A percentile compares a stretch with the other conserved stretches of the same genome.
phyloP scores from a whole-genome alignment of 2,329 filamentous ascomycete species.

The Chalaropsis thielavioides region DNA sequence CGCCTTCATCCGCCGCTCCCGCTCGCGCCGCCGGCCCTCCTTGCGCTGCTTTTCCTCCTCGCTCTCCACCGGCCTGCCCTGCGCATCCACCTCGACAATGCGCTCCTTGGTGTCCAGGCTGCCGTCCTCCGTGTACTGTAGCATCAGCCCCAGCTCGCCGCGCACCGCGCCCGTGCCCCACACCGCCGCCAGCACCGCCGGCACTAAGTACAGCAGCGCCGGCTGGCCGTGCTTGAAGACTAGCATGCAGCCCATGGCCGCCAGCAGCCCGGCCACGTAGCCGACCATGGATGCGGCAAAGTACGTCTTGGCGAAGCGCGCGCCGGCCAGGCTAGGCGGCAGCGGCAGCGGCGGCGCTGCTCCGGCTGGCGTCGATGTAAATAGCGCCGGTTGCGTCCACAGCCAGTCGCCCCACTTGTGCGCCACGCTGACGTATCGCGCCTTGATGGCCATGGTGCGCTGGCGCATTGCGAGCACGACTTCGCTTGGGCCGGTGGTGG shows the following conservation, averaged over 20 bases:
- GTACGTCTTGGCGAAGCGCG: conserved; percentile 63
- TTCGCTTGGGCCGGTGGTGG: conserved; percentile 23
- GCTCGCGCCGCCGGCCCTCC: neutral
- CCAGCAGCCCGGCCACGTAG: conserved; percentile 63
- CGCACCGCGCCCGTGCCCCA: conserved; percentile 59
- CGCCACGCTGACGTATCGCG: conserved; percentile 43
- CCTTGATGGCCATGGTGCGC: conserved; percentile 34
- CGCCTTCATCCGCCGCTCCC: neutral
- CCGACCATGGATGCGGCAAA: conserved; percentile 65
- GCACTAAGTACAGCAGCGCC: conserved; percentile 82
- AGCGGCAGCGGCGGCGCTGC: neutral
- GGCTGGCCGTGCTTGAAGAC: conserved; percentile 73
- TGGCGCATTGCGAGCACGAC: conserved; percentile 21
- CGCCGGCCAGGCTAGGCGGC: conserved; percentile 1
- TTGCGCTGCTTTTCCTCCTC: conserved; percentile 15
- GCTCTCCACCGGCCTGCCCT: conserved; percentile 31
- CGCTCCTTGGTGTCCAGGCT: conserved; percentile 40
- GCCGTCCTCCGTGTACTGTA: conserved; percentile 65
- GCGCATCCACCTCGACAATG: conserved; percentile 38
- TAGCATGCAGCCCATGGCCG: conserved; percentile 63
- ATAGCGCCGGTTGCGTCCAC: conserved; percentile 43
- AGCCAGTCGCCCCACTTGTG: conserved; percentile 72
- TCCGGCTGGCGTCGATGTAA: conserved; percentile 19
- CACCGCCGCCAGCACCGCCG: conserved; percentile 59
- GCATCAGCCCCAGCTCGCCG: conserved; percentile 63